These are phyloP conservation scores for Brassica carinata DNA, from an alignment of 345 rosid genomes.

Conservation along the genomic window DNA sequence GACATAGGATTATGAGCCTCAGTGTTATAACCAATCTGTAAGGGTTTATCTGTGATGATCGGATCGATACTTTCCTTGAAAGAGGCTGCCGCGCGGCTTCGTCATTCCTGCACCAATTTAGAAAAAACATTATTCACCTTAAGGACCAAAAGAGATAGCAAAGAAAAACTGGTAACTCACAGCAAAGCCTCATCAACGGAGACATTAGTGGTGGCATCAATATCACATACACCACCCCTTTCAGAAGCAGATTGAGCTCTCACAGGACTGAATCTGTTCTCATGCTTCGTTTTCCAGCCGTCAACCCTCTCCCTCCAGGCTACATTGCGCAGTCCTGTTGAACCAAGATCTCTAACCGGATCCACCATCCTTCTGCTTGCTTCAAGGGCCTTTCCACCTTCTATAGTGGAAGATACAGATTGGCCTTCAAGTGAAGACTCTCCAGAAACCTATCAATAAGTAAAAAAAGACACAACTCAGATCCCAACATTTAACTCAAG, in stretches of 20 bases:
- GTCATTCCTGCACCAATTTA: not conserved
- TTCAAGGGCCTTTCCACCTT: not conserved
- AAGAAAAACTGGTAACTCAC: not conserved
- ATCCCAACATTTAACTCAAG: not conserved
- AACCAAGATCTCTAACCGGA: no score
- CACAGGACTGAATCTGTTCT: not conserved
- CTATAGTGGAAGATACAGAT: not conserved
- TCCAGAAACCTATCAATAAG: not conserved
- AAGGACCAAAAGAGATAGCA: no score
- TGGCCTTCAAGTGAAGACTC: not conserved
- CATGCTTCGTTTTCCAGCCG: not conserved
- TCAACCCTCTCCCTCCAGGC: not conserved
- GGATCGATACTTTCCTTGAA: not conserved
- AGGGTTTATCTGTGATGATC: not conserved
- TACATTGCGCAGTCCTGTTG: not conserved
- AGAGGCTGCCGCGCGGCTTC: not conserved
- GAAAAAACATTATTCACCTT: not conserved
- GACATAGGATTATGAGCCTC: not conserved
- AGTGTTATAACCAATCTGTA: not conserved
- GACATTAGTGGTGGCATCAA: not conserved
- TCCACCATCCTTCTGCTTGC: not conserved
- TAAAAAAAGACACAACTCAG: not conserved
- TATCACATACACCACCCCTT: not conserved
- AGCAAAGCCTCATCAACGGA: not conserved
- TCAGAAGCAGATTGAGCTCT: not conserved